Evolutionary conservation across 75 land plant genomes (phyloP).

Genomic region (Larix kaempferi): DNA sequence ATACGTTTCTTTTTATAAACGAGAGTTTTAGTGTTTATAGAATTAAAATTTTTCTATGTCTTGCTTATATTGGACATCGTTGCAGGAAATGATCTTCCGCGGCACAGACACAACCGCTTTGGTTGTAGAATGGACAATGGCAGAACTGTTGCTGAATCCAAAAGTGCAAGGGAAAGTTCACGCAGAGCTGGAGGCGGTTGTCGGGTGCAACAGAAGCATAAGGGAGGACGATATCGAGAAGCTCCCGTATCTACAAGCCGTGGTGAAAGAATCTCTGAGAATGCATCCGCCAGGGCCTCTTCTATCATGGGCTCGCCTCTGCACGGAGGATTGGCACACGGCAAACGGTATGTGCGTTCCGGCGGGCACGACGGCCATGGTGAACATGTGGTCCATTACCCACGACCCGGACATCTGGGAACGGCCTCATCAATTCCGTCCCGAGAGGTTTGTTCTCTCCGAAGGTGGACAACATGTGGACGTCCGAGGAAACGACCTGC

Average conservation of each 20-base stretch:
- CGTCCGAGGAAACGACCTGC: conserved; percentile 29
- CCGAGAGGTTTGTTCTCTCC: not conserved
- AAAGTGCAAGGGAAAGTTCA: conserved; percentile 27
- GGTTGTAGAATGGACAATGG: conserved; percentile 47
- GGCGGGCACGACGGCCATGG: too few species aligned
- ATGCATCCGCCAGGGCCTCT: conserved; percentile 56
- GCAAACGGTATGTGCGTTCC: too few species aligned
- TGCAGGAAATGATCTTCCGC: conserved; percentile 62
- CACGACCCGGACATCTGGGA: too few species aligned
- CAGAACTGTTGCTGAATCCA: conserved; percentile 41
- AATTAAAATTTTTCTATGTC: too few species aligned
- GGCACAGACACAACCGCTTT: conserved; percentile 57
- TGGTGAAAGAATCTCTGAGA: conserved; percentile 8
- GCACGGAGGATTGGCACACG: too few species aligned
- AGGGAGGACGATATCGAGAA: too few species aligned
- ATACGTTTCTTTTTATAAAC: too few species aligned
- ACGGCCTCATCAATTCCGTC: too few species aligned
- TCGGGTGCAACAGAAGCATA: not conserved
- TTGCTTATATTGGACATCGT: too few species aligned
- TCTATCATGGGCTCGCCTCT: conserved; percentile 40
- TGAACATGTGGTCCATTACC: too few species aligned
- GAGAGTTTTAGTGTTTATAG: too few species aligned
- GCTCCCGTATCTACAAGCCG: too few species aligned
- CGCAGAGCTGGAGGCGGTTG: conserved; percentile 27
- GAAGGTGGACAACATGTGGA: conserved; percentile 8